Evolutionary conservation across 2,329 filamentous ascomycete species (phyloP), one percentile per base, ranked within the genome.

Genomic region (Hypoxylon sp.): DNA sequence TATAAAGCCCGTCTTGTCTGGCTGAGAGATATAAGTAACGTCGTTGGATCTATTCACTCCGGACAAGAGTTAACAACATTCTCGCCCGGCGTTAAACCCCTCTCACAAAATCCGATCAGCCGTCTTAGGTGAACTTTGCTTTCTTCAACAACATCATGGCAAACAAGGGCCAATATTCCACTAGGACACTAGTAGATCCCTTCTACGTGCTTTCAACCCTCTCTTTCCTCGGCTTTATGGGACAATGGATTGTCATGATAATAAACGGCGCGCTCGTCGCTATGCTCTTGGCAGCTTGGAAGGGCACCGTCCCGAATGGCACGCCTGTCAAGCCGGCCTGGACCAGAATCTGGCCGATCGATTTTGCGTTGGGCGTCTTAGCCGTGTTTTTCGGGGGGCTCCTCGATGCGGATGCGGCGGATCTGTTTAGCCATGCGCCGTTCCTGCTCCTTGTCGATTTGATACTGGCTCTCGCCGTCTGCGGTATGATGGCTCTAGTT

Each of bases 261-360:
- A n/a, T 61, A 27, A 62, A 63, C 7, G 60, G 59, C 27, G 56
- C 64, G 21, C 51, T 67, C 16, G 25, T 48, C 19, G 54, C 37
- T 30, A 57, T 54, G 55, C 47, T 67, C 9, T 11, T 57, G 14
- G 41, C 55, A 21, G 32, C 64, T 11, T 63, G 55, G 60, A 11
- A 47, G 9, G 56, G 55, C 46, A 25, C 30, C n/a, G 48, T 48
- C 11, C 55, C 55, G 9, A 47, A 54, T 21, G 64, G 55, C 27
- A 30, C 55, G 8, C 50, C 55, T 8, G 37, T 67, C 12, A 67
- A 67, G 25, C 51, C 27, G 3, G 16, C 45, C 3, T 67, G 51
- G 60, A 63, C 60, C n/a, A 48, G 64, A 3, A 50, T 64, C 23
- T 46, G 53, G 52, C 64, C 56, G 12, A 47, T 67, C 16, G 64